phyloP scores from a whole-genome alignment of 495 filamentous ascomycete species.

The Podospora comata region DNA sequence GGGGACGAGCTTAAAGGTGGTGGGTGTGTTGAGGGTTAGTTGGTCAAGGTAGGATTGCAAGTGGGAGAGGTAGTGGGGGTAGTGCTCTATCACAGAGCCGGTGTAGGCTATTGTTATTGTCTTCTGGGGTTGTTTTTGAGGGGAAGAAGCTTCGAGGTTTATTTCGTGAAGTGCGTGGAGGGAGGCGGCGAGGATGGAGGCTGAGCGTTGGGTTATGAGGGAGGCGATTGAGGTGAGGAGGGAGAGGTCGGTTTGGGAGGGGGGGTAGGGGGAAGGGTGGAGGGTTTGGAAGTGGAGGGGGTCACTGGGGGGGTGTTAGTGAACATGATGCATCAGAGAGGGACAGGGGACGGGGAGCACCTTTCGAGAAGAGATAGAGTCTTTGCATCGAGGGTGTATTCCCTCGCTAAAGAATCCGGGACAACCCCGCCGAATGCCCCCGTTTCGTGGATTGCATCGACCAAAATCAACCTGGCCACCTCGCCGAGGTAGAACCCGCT shows the following conservation, averaged over 20 bases:
- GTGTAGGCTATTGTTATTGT: conserved; percentile 56
- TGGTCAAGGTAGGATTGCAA: conserved; percentile 53
- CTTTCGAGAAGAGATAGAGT: conserved; percentile 57
- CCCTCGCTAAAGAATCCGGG: conserved; percentile 48
- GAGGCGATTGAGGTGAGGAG: conserved; percentile 52
- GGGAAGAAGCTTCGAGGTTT: conserved; percentile 39
- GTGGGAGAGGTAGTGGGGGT: conserved; percentile 51
- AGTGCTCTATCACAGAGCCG: conserved; percentile 63
- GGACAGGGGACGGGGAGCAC: conserved; percentile 31
- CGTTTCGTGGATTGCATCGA: conserved; percentile 59
- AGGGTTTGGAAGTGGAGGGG: conserved; percentile 36
- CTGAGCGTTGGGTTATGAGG: conserved; percentile 58
- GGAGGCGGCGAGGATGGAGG: conserved; percentile 60
- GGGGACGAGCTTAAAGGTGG: conserved; percentile 48
- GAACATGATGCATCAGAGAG: background rate
- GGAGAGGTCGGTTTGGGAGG: conserved; percentile 47
- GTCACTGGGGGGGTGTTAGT: conserved; percentile 33
- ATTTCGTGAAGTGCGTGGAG: conserved; percentile 61
- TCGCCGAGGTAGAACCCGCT: conserved; percentile 83
- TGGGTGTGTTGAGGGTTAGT: conserved; percentile 32
- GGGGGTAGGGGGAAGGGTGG: conserved; percentile 45
- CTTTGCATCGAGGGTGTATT: conserved; percentile 61
- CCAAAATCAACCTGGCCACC: conserved; percentile 64
- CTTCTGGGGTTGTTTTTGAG: background rate
- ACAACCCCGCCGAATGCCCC: conserved; percentile 55